phyloP scores from a whole-genome alignment of 2,329 filamentous ascomycete genomes.

The Myriosclerotinia curreyana region DNA sequence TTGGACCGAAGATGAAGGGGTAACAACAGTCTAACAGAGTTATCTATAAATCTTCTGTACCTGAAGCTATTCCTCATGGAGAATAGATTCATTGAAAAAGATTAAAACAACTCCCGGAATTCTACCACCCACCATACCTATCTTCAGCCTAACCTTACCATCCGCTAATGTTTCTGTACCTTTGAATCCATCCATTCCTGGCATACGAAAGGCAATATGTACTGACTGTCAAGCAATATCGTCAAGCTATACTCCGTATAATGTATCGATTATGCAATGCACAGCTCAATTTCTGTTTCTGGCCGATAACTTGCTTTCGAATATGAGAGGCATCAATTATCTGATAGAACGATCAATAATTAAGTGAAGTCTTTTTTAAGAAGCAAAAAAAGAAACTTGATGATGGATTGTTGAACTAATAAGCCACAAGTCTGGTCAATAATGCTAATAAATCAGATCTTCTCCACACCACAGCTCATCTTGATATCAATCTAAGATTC shows the following conservation, averaged over 20 bases:
- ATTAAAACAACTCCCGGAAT: slow-evolving; percentile 10
- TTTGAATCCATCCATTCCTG: background rate
- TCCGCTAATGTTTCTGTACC: slow-evolving; percentile 6
- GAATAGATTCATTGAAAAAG: slow-evolving; percentile 1
- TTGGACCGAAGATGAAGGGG: slow-evolving; percentile 16
- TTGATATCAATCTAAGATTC: slow-evolving; percentile 21
- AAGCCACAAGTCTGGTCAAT: background rate
- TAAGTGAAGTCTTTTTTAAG: background rate
- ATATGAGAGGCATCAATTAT: background rate
- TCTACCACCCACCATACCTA: background rate
- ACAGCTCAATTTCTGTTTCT: slow-evolving; percentile 8
- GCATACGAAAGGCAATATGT: slow-evolving; percentile 14
- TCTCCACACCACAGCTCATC: slow-evolving; percentile 15
- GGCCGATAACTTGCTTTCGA: background rate
- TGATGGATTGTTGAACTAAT: background rate
- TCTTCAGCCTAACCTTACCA: slow-evolving; percentile 3
- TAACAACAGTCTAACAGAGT: too few relatives aligned
- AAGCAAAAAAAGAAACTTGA: background rate
- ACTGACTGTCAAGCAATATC: slow-evolving; percentile 13
- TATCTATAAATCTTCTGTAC: slow-evolving; percentile 7
- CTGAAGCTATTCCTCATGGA: slow-evolving; percentile 18
- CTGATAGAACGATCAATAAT: background rate
- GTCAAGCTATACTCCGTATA: too few relatives aligned
- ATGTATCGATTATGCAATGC: slow-evolving; percentile 15
- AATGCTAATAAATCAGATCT: background rate